phyloP scores from a whole-genome alignment of 192 early-diverging fungal genomes.

The Rhizophagus prolifer region DNA sequence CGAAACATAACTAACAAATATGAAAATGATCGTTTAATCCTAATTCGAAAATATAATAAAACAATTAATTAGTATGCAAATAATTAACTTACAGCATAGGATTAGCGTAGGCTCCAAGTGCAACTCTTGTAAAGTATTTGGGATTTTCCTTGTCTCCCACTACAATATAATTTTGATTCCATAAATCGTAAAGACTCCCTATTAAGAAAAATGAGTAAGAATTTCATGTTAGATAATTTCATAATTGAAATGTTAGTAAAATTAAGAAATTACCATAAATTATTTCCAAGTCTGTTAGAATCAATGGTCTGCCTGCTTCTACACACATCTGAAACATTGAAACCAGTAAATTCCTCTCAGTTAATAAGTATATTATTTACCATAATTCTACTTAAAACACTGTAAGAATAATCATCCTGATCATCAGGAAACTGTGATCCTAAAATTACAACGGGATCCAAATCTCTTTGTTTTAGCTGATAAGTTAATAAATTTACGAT shows the following conservation, averaged over 20 bases:
- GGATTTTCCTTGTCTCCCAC: constrained; percentile 3
- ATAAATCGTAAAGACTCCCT: constrained; percentile 30
- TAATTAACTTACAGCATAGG: constrained; percentile 26
- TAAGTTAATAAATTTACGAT: constrained; percentile 22
- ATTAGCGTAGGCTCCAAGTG: constrained; percentile 26
- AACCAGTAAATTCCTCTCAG: background rate
- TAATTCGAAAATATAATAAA: no score
- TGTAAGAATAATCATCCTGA: background rate
- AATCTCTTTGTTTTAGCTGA: background rate
- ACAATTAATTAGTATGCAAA: background rate
- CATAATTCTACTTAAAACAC: constrained; percentile 26
- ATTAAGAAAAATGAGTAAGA: background rate
- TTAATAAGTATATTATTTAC: background rate
- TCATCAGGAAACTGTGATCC: constrained; percentile 30
- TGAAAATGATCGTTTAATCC: no score
- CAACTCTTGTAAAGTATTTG: constrained; percentile 24
- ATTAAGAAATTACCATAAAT: constrained; percentile 15
- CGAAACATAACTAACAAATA: background rate
- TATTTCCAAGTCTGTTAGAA: constrained; percentile 24
- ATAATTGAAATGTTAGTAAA: background rate
- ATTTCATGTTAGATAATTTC: no score
- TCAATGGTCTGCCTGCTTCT: constrained; percentile 21
- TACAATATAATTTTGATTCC: constrained; percentile 31
- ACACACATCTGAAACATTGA: constrained; percentile 22
- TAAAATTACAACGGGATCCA: constrained; percentile 21